These are phyloP conservation scores for Fusarium setosum DNA, from an alignment of 2,329 filamentous ascomycete genomes.

Conservation along the genomic window DNA sequence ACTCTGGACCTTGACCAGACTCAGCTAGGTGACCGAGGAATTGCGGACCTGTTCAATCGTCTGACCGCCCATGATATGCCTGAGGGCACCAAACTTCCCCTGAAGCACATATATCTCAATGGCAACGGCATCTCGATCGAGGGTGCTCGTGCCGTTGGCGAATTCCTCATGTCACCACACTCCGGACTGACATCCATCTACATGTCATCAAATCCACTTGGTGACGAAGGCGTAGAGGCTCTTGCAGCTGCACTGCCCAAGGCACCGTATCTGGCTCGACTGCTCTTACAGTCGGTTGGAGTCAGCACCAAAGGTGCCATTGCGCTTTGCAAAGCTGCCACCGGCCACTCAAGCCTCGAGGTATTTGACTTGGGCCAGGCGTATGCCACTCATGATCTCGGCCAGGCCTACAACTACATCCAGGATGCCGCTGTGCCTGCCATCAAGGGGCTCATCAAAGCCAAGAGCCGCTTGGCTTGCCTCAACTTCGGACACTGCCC, in stretches of 20 bases:
- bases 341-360: constrained; percentile 48
- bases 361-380: constrained; percentile 58
- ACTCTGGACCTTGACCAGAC: constrained; percentile 66
- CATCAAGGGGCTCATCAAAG: constrained; percentile 49
- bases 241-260: constrained; percentile 47
- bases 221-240: constrained; percentile 45
- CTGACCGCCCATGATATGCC: constrained; percentile 46
- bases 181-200: constrained; percentile 51
- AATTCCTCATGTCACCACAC: constrained; percentile 47
- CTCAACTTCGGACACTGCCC: constrained; percentile 55
- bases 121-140: constrained; percentile 48
- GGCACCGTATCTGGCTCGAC: constrained; percentile 49
- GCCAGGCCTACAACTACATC: constrained; percentile 60
- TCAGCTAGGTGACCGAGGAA: constrained; percentile 59
- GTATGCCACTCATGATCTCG: constrained; percentile 58
- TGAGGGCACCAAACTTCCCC: constrained; percentile 44
- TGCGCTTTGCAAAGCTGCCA: constrained; percentile 51
- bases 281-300: constrained; percentile 57
- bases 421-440: constrained; percentile 50
- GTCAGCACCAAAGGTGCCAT: constrained; percentile 53
- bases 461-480: constrained; percentile 50
- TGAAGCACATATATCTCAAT: constrained; percentile 52
- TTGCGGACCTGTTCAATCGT: constrained; percentile 55
- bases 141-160: constrained; percentile 45
- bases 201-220: constrained; percentile 52